A percentile compares a stretch with the other conserved stretches of the same genome.
These are phyloP conservation scores for Penicillium sp. DNA, from an alignment of 2,329 filamentous ascomycete genomes.

Conservation along the genomic window DNA sequence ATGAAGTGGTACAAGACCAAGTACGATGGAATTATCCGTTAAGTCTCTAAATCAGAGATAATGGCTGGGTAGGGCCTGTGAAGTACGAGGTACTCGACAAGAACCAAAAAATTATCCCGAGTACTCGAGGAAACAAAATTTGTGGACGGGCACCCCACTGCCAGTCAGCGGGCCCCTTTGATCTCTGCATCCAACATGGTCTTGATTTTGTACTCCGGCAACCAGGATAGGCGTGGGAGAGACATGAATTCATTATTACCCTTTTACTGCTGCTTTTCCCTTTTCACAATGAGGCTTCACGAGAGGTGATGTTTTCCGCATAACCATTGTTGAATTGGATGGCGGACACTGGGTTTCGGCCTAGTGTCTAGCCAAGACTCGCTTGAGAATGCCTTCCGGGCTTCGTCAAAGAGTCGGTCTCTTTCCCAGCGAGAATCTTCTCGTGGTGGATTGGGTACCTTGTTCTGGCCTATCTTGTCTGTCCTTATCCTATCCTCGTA, in stretches of 20 bases:
- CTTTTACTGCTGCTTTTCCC: slow-evolving; percentile 33
- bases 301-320: slow-evolving; percentile 54
- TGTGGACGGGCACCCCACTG: slow-evolving; percentile 15
- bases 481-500: slow-evolving; percentile 22
- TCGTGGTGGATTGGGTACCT: slow-evolving; percentile 13
- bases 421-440: slow-evolving; percentile 6
- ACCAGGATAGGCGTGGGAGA: slow-evolving; percentile 41
- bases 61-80: slow-evolving; percentile 20
- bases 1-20: slow-evolving; percentile 96
- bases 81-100: slow-evolving; percentile 35
- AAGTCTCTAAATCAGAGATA: slow-evolving; percentile 49
- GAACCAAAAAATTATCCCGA: slow-evolving; percentile 24
- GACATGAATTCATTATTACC: slow-evolving; percentile 38
- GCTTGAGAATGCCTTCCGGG: slow-evolving; percentile 19
- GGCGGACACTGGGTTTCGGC: slow-evolving; percentile 17
- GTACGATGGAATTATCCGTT: slow-evolving; percentile 99
- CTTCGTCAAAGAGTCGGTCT: slow-evolving; percentile 25
- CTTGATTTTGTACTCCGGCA: slow-evolving; percentile 37
- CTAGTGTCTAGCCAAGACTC: slow-evolving; percentile 18
- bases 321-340: slow-evolving; percentile 55
- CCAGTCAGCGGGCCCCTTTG: slow-evolving; percentile 21
- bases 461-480: slow-evolving; percentile 26
- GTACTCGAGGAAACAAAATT: slow-evolving; percentile 27
- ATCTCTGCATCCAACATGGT: slow-evolving; percentile 28
- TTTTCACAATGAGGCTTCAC: slow-evolving; percentile 58